Base-by-base conservation (phyloP, 2,329 filamentous ascomycete genomes). In the Monilinia vaccinii-corymbosi region DNA sequence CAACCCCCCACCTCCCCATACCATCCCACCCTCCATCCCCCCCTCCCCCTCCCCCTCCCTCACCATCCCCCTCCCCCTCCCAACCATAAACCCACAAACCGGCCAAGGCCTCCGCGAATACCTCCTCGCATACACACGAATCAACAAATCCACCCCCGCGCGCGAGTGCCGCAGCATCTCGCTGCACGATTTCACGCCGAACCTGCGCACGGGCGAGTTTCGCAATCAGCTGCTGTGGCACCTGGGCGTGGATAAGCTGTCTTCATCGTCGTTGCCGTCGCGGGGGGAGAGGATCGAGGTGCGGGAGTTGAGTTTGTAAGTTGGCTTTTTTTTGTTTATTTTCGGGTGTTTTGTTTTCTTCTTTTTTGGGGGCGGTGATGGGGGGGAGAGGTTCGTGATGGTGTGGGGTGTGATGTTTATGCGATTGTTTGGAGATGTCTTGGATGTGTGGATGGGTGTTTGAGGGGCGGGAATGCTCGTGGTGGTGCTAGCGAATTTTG, bases 291-390 rank as follows among this genome's bases (percentile, higher is more conserved):
- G 61, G 23, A 50, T 67, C 44, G 65, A 66, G 57, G 56, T 58
- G 45, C 65, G 65, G 48, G 68, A 71, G 58, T 59, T 69, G 58
- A 63, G 67, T 61, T 50, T 71, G 70, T 71, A 61, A 64, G 69
- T 64, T 47, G 34, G 8, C 0, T 1, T n/a, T 55, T 4, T 38
- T 14, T 8, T 49, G 51, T 42, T 57, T 10, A n/a, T 47, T 31
- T 36, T 50, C n/a, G 48, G 14, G n/a, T 5, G 45, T 49, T 36
- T 36, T 36, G 8, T 36, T 36, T 36, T 2, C 4, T 36, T 36
- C 9, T 36, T 36, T 6, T 46, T 28, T 28, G 25, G 25, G 25
- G 25, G 25, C 3, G 6, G 25, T n/a, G n/a, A n/a, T n/a, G n/a
- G n/a, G n/a, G n/a, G n/a, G n/a, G n/a, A n/a, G n/a, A n/a, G n/a